These are phyloP conservation scores for Globisporangium cystogenes DNA, from an alignment of 352 stramenopile species.

Conservation along the genomic window DNA sequence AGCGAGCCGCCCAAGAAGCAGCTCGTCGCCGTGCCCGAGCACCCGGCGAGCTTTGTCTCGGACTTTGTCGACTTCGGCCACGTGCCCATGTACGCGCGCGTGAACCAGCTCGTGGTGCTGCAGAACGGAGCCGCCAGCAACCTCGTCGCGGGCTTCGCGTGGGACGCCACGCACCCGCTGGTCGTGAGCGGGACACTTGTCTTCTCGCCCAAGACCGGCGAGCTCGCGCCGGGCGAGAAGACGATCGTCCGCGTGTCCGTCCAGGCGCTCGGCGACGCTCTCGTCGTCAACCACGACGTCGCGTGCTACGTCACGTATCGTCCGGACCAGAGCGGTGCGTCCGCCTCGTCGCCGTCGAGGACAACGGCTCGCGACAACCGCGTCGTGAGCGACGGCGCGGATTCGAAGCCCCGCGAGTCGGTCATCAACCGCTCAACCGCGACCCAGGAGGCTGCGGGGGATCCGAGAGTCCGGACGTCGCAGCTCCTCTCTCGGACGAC, in stretches of 20 bases:
- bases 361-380: not conserved
- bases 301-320: constrained; percentile 40
- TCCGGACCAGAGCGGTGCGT: not conserved
- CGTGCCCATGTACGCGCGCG: constrained; percentile 43
- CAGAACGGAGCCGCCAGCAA: constrained; percentile 21
- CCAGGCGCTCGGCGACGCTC: constrained; percentile 22
- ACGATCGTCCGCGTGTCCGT: constrained; percentile 48
- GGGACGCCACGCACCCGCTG: constrained; percentile 50
- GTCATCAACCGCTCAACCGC: constrained; percentile 59
- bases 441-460: constrained; percentile 42
- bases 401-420: constrained; percentile 21
- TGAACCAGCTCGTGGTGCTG: constrained; percentile 43
- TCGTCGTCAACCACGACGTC: constrained; percentile 70
- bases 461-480: not conserved
- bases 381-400: not conserved
- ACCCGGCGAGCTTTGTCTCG: constrained; percentile 37
- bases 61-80: constrained; percentile 61
- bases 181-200: constrained; percentile 34
- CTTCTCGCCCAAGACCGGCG: constrained; percentile 46
- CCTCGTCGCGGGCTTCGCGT: constrained; percentile 38
- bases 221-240: constrained; percentile 43
- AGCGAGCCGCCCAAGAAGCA: constrained; percentile 23
- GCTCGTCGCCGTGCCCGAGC: constrained; percentile 24
- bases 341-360: not conserved
- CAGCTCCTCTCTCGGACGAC: constrained; percentile 14